A percentile compares a stretch with the other conserved stretches of the same genome.
These are phyloP conservation scores for Cryphonectria naterciae DNA, from an alignment of 2,329 filamentous ascomycete species.

Conservation along the genomic window DNA sequence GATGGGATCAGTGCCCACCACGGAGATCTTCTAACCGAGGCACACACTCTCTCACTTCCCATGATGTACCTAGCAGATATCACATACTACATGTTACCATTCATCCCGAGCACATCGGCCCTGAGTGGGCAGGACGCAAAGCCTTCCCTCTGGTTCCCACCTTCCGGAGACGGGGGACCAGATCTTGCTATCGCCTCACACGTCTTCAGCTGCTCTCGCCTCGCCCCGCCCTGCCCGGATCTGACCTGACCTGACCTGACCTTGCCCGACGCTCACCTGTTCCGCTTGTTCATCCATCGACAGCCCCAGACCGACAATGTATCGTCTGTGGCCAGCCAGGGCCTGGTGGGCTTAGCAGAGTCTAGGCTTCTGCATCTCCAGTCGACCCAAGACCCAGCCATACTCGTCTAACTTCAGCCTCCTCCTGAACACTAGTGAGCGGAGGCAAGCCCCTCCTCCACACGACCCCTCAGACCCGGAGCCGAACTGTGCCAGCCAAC, in stretches of 20 bases:
- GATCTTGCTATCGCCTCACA: neutral
- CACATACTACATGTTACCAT: constrained; percentile 1
- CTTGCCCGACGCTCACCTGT: neutral
- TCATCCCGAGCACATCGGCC: neutral
- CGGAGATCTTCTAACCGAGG: constrained; percentile 5
- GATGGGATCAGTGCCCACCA: neutral
- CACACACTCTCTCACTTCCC: neutral
- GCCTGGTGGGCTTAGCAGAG: neutral
- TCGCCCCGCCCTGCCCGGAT: neutral
- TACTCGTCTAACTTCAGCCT: constrained; percentile 15
- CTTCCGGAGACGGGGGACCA: neutral
- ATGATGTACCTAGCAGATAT: neutral
- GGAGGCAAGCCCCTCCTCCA: constrained; percentile 8
- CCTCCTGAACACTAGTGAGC: constrained; percentile 6
- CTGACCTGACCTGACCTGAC: neutral
- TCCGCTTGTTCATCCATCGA: neutral
- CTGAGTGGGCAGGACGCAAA: neutral
- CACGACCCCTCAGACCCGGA: constrained; percentile 16
- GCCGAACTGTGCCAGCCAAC: constrained; percentile 13
- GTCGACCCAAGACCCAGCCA: neutral
- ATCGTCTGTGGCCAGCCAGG: neutral
- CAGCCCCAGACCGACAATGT: neutral
- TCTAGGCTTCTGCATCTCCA: constrained; percentile 2
- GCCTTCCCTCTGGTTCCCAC: constrained; percentile 6
- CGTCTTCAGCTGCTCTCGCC: neutral